Conservation (phyloP, 2,329 filamentous ascomycete species). For the Phialocephala subalpina region DNA sequence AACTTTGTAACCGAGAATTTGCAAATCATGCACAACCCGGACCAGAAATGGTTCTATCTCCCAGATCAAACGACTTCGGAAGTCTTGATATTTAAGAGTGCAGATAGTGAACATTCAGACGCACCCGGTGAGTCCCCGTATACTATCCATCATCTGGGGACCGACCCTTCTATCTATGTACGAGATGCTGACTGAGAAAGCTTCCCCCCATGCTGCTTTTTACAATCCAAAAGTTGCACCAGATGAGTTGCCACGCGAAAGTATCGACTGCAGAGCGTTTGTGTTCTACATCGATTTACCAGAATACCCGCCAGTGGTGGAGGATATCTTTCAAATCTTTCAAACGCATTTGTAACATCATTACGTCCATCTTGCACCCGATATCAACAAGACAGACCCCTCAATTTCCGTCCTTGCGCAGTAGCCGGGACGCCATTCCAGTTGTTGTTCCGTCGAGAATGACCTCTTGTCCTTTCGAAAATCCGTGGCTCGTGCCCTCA, state of each 20-base stretch:
- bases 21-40: conserved; percentile 16
- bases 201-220: conserved; percentile 17
- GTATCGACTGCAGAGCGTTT: conserved; percentile 24
- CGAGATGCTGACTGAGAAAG: too few species aligned
- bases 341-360: too few species aligned
- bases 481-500: too few species aligned
- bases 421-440: too few species aligned
- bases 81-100: conserved; percentile 26
- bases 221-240: background rate
- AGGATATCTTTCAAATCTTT: too few species aligned
- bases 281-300: too few species aligned
- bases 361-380: too few species aligned
- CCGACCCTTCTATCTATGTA: conserved; percentile 1
- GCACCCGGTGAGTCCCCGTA: background rate
- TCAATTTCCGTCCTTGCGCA: too few species aligned
- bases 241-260: conserved; percentile 17
- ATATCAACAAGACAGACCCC: too few species aligned
- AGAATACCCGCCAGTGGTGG: too few species aligned
- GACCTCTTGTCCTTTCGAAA: too few species aligned
- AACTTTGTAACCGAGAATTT: conserved; percentile 22
- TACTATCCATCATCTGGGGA: background rate
- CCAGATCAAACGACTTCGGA: conserved; percentile 21
- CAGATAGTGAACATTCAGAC: conserved; percentile 2
- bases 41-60: conserved; percentile 29
- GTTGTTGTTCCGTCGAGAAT: too few species aligned